phyloP scores from a whole-genome alignment of 495 filamentous ascomycete genomes.

The Aspergillus funiculosus region DNA sequence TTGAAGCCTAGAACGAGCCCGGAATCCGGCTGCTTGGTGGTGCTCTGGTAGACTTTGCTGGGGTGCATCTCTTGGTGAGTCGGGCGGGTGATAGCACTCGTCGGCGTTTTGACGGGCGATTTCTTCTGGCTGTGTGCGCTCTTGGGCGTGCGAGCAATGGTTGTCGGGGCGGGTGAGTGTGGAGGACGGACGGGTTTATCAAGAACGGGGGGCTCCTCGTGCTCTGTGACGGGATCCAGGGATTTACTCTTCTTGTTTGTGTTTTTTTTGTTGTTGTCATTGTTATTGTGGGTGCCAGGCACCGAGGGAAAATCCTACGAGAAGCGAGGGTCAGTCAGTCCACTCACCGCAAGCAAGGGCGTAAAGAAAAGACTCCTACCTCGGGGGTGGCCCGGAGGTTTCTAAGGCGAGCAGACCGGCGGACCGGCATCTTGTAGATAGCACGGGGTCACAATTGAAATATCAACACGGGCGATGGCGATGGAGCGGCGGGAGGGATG shows the following conservation, averaged over 20 bases:
- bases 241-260: constrained; percentile 3
- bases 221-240: constrained; percentile 36
- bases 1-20: constrained; percentile 63
- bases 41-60: constrained; percentile 65
- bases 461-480: constrained; percentile 3
- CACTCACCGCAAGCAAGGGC: constrained; percentile 15
- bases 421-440: constrained; percentile 30
- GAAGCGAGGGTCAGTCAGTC: constrained; percentile 18
- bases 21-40: constrained; percentile 60
- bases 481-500: background rate
- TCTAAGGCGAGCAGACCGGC: constrained; percentile 38
- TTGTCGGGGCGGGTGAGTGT: constrained; percentile 8
- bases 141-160: constrained; percentile 12
- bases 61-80: constrained; percentile 71
- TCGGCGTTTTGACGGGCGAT: constrained; percentile 45
- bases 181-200: background rate
- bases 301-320: constrained; percentile 17
- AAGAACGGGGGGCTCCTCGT: constrained; percentile 26
- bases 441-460: background rate
- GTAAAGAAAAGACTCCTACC: constrained; percentile 20
- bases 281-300: constrained; percentile 10
- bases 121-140: constrained; percentile 7
- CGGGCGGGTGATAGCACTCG: constrained; percentile 38
- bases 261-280: constrained; percentile 9
- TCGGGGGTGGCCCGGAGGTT: constrained; percentile 24